Evolutionary conservation across 1,284 basidiomycete genomes (phyloP).

Genomic region (Moniliella sp.): DNA sequence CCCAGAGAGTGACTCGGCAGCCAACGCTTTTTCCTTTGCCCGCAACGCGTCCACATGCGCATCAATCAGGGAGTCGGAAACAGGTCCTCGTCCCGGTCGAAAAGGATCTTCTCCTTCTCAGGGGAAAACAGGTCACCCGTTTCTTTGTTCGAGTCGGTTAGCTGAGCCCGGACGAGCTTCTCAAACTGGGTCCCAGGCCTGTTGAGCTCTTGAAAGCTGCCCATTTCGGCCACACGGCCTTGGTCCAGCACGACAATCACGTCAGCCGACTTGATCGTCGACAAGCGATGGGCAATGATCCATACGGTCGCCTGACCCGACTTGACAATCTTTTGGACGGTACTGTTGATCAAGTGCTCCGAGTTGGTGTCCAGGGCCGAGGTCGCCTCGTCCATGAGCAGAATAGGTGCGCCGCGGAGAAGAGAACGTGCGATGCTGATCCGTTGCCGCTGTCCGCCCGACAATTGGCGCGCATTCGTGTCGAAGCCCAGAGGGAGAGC

Average conservation of each 20-base stretch:
- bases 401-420: conserved; percentile 36
- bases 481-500: conserved; percentile 66
- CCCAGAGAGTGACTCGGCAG: too few species aligned
- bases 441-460: conserved; percentile 38
- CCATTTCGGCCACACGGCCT: conserved; percentile 37
- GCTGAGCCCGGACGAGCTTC: conserved; percentile 22
- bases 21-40: too few species aligned
- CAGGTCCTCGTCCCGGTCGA: too few species aligned
- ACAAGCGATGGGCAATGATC: conserved; percentile 38
- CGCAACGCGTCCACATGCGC: too few species aligned
- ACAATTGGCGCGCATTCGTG: conserved; percentile 38
- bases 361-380: conserved; percentile 36
- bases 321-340: conserved; percentile 36
- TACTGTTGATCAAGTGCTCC: conserved; percentile 36
- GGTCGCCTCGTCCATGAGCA: conserved; percentile 34
- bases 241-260: conserved; percentile 37
- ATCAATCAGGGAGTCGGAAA: too few species aligned
- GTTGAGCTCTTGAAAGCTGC: conserved; percentile 36
- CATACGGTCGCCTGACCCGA: conserved; percentile 38
- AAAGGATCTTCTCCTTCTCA: too few species aligned
- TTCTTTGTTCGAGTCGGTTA: too few species aligned
- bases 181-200: conserved; percentile 18
- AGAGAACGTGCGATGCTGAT: conserved; percentile 39
- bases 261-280: conserved; percentile 38
- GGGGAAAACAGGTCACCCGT: too few species aligned